Conservation (phyloP, 305 asterid genomes). For the Andrographis paniculata region DNA sequence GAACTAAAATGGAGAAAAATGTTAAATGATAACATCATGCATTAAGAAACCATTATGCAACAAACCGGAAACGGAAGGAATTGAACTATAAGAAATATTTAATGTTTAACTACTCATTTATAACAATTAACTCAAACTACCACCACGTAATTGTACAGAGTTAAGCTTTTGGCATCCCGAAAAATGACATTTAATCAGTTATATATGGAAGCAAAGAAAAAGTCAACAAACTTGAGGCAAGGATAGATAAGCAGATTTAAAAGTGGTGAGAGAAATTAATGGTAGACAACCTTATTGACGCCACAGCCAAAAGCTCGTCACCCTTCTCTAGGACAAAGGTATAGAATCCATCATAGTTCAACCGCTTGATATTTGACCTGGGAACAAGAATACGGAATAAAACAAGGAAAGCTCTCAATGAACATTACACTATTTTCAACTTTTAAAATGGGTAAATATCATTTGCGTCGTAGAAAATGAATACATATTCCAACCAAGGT, state of each 20-base stretch:
- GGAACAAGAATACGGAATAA: slow-evolving; percentile 7
- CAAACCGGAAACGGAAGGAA: not conserved
- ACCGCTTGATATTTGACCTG: slow-evolving; percentile 89
- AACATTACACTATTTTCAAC: no score
- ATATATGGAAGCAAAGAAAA: slow-evolving; percentile 8
- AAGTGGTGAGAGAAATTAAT: not conserved
- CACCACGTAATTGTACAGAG: not conserved
- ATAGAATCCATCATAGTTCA: slow-evolving; percentile 69
- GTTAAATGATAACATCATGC: not conserved
- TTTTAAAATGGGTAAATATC: no score
- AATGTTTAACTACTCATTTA: not conserved
- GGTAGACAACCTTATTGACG: slow-evolving; percentile 70
- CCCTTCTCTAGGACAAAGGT: slow-evolving; percentile 80
- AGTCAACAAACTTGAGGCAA: slow-evolving; percentile 2
- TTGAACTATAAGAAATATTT: not conserved
- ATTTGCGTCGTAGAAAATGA: no score
- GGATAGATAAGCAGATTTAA: not conserved
- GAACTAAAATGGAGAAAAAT: not conserved
- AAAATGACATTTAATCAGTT: not conserved
- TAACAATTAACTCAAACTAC: not conserved
- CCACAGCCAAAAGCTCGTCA: slow-evolving; percentile 71
- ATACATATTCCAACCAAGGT: not conserved
- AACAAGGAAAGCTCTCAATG: not conserved
- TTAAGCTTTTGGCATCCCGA: not conserved
- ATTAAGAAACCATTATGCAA: not conserved